These are phyloP conservation scores for Beauveria brongniartii DNA, from an alignment of 2,329 filamentous ascomycete genomes.

Conservation along the genomic window DNA sequence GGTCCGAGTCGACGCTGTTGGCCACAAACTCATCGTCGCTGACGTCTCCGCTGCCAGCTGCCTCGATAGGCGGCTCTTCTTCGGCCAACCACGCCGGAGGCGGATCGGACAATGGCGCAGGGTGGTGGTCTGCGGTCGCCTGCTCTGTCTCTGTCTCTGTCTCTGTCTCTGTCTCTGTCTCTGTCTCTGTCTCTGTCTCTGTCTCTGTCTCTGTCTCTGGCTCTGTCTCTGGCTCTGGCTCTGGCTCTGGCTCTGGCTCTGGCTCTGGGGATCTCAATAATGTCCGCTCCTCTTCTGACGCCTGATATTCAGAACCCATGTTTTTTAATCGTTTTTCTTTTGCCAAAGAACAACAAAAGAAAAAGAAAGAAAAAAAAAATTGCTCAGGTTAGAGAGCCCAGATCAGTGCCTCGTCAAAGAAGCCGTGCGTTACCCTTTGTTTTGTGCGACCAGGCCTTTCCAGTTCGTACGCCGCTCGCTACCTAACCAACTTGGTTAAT, in stretches of 20 bases:
- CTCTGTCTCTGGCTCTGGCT: neutral
- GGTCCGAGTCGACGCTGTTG: conserved; percentile 4
- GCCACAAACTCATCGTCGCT: conserved; percentile 8
- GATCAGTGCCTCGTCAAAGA: neutral
- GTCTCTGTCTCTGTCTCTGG: too few species aligned
- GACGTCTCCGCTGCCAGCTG: conserved; percentile 1
- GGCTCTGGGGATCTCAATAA: neutral
- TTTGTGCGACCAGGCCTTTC: neutral
- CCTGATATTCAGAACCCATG: neutral
- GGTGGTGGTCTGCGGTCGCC: neutral
- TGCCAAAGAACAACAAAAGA: neutral
- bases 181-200: neutral
- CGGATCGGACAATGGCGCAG: neutral
- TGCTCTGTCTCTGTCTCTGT: neutral
- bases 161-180: too few species aligned
- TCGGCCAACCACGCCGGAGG: neutral
- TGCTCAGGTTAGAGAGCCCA: neutral
- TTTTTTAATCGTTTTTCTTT: neutral
- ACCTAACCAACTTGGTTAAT: neutral
- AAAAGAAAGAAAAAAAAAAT: neutral
- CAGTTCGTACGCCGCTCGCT: neutral
- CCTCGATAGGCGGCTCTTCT: conserved; percentile 2
- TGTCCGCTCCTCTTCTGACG: neutral
- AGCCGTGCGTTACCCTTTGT: neutral
- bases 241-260: too few species aligned